phyloP scores from a whole-genome alignment of 2,329 filamentous ascomycete species.

The Paecilomyces dactylethromorphus region DNA sequence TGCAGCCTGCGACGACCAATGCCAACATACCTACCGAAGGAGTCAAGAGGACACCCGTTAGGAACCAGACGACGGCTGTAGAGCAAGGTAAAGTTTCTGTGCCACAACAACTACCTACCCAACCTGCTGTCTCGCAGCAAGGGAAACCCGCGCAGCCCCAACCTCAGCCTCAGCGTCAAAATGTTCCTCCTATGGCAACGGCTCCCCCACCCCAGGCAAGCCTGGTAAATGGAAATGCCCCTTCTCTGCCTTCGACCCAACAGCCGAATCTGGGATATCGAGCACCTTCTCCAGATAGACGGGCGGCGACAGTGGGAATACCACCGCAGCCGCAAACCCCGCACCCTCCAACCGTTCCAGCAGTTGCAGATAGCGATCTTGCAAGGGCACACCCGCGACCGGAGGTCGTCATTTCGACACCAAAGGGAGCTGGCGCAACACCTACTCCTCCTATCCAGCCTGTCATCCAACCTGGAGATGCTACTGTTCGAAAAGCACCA shows the following conservation, averaged over 20 bases:
- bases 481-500: conserved; percentile 10
- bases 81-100: not conserved
- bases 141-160: conserved; percentile 4
- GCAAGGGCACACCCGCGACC: conserved; percentile 10
- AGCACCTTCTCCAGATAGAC: conserved; percentile 6
- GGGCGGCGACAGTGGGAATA: conserved; percentile 3
- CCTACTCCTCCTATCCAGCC: conserved; percentile 9
- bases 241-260: conserved; percentile 10
- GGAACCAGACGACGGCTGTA: not conserved
- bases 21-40: conserved; percentile 3
- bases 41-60: not conserved
- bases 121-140: not conserved
- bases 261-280: conserved; percentile 15
- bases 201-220: conserved; percentile 10
- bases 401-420: conserved; percentile 18
- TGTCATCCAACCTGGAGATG: conserved; percentile 6
- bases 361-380: conserved; percentile 1
- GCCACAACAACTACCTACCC: conserved; percentile 5
- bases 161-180: conserved; percentile 8
- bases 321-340: conserved; percentile 7
- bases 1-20: conserved; percentile 7
- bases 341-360: conserved; percentile 13
- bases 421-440: conserved; percentile 13
- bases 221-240: conserved; percentile 13
- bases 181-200: conserved; percentile 5